Evolutionary conservation across 495 filamentous ascomycete species (phyloP).

Genomic region (Xylaria flabelliformis): DNA sequence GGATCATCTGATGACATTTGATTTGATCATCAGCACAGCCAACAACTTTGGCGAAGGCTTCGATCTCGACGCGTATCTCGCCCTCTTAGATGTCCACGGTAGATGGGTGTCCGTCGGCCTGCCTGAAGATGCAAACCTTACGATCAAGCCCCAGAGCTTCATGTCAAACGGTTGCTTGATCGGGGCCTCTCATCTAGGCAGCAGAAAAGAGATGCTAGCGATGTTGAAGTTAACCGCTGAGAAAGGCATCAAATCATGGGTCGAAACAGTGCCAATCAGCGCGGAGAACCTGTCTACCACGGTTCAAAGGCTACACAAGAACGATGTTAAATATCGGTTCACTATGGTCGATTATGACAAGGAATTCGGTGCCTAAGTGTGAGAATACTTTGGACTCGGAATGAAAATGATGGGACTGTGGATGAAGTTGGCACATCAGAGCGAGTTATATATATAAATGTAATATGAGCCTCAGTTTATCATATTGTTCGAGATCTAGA

Average conservation of each 20-base stretch:
- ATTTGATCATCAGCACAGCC: slow-evolving; percentile 67
- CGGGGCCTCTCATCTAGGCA: slow-evolving; percentile 82
- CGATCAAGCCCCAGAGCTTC: slow-evolving; percentile 78
- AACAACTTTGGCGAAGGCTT: slow-evolving; percentile 57
- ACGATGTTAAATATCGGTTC: slow-evolving; percentile 64
- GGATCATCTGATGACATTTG: slow-evolving; percentile 60
- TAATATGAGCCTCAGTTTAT: slow-evolving; percentile 1
- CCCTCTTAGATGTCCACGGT: slow-evolving; percentile 82
- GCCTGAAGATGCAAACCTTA: slow-evolving; percentile 78
- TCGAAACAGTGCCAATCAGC: slow-evolving; percentile 76
- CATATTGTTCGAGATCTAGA: neutral
- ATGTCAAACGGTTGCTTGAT: slow-evolving; percentile 79
- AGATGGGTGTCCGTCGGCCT: slow-evolving; percentile 83
- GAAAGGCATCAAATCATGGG: slow-evolving; percentile 81
- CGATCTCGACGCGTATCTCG: slow-evolving; percentile 72
- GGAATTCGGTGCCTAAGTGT: slow-evolving; percentile 45
- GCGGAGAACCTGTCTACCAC: slow-evolving; percentile 72
- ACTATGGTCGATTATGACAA: slow-evolving; percentile 59
- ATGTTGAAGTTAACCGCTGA: slow-evolving; percentile 86
- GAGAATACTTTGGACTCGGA: neutral
- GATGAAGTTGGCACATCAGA: neutral
- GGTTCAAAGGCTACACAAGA: slow-evolving; percentile 71
- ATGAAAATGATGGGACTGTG: neutral
- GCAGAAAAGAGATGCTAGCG: slow-evolving; percentile 75
- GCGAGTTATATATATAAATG: neutral